These are phyloP conservation scores for Panicum hallii DNA, from an alignment of 202 grass and related monocot genomes.

Conservation along the genomic window DNA sequence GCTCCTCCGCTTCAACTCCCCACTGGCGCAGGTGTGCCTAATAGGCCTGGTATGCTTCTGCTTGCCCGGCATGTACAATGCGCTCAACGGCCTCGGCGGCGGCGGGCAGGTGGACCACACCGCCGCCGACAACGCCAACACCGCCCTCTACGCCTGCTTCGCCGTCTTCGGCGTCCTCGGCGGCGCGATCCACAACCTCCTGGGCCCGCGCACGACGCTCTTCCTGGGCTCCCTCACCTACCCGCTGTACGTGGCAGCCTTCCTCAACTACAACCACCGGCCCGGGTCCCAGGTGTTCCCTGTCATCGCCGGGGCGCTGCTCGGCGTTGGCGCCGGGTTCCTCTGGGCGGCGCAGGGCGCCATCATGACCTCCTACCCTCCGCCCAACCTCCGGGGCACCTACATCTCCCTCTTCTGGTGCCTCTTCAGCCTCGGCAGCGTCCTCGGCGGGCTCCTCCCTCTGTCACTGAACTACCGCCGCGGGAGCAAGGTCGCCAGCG, in stretches of 20 bases:
- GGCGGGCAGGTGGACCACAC: constrained; percentile 69
- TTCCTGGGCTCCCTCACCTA: constrained; percentile 68
- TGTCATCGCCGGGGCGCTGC: constrained; percentile 63
- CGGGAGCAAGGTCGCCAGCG: constrained; percentile 29
- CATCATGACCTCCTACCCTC: constrained; percentile 92
- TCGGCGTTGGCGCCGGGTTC: constrained; percentile 79
- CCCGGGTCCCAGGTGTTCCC: constrained; percentile 45
- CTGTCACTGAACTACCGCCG: constrained; percentile 76
- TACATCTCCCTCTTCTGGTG: constrained; percentile 97
- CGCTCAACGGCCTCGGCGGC: constrained; percentile 83
- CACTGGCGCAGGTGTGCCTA: constrained; percentile 67
- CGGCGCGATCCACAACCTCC: constrained; percentile 72
- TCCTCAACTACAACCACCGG: constrained; percentile 85
- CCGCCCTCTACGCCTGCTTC: constrained; percentile 82
- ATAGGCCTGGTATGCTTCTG: constrained; percentile 86
- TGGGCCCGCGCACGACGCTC: constrained; percentile 74
- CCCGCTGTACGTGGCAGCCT: constrained; percentile 74
- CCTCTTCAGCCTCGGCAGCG: constrained; percentile 93
- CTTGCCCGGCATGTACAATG: constrained; percentile 94
- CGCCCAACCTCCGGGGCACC: constrained; percentile 60
- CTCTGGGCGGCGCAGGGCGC: constrained; percentile 92
- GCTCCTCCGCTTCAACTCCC: constrained; percentile 66
- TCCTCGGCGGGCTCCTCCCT: constrained; percentile 89
- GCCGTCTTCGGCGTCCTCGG: constrained; percentile 75
- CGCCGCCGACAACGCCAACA: constrained; percentile 79